Percentiles rank a stretch among this genome's conserved stretches.
Evolutionary conservation across 805 yeast species (phyloP).

Genomic region (Metschnikowia lochheadii): DNA sequence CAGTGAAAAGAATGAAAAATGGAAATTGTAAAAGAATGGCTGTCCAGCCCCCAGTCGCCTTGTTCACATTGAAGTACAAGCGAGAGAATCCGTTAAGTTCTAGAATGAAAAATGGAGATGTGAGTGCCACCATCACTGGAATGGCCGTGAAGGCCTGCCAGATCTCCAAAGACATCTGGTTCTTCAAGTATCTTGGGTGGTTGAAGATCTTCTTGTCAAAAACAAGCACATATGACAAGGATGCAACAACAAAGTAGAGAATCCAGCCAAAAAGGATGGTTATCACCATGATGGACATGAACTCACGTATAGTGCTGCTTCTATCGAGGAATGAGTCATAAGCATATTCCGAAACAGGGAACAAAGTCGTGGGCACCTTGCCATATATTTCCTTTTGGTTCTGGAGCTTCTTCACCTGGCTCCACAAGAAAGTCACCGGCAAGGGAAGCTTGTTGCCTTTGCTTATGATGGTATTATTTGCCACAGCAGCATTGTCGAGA

Average conservation of each 20-base stretch:
- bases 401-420: constrained; percentile 22
- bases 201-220: constrained; percentile 88
- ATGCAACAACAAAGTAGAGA: constrained; percentile 73
- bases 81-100: constrained; percentile 83
- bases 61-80: constrained; percentile 63
- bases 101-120: constrained; percentile 84
- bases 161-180: constrained; percentile 85
- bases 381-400: constrained; percentile 52
- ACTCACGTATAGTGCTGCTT: constrained; percentile 68
- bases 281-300: constrained; percentile 58
- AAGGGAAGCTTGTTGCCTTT: constrained; percentile 15
- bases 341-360: constrained; percentile 54
- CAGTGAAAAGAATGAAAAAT: constrained; percentile 85
- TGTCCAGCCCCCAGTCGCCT: constrained; percentile 63
- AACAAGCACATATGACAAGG: constrained; percentile 68
- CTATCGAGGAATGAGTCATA: constrained; percentile 69
- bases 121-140: constrained; percentile 82
- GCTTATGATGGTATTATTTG: constrained; percentile 12
- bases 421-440: constrained; percentile 12
- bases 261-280: constrained; percentile 83
- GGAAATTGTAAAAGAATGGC: constrained; percentile 68
- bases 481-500: constrained; percentile 11
- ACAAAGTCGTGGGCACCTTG: constrained; percentile 55
- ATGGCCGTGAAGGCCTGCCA: constrained; percentile 74
- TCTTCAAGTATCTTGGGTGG: constrained; percentile 93